Evolutionary conservation across 106 monocot genomes (phyloP).

Genomic region (Dendrobium huoshanense): DNA sequence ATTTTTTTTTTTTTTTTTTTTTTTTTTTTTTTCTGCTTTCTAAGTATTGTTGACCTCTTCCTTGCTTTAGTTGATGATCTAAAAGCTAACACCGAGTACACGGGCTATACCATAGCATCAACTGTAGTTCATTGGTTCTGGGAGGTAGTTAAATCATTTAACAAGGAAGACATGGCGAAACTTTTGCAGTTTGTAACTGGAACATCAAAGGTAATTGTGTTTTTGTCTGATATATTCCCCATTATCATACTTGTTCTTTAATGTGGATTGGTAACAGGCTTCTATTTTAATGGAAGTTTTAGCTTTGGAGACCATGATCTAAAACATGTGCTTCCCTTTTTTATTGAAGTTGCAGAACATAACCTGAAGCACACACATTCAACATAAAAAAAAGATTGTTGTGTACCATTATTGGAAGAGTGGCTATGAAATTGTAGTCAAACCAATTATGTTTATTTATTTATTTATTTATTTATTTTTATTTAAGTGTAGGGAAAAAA

Average conservation of each 20-base stretch:
- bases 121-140: constrained; percentile 64
- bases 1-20: no score
- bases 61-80: constrained; percentile 53
- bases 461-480: no score
- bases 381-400: no score
- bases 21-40: no score
- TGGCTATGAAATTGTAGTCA: no score
- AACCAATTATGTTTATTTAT: no score
- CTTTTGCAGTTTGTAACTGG: constrained; percentile 75
- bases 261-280: not conserved
- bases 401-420: no score
- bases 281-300: not conserved
- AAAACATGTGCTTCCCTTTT: not conserved
- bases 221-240: not conserved
- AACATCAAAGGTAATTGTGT: constrained; percentile 54
- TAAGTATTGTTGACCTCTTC: not conserved
- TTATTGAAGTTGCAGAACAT: not conserved
- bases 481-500: no score
- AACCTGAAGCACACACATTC: no score
- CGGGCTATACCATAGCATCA: constrained; percentile 57
- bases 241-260: not conserved
- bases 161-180: constrained; percentile 73
- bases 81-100: constrained; percentile 62
- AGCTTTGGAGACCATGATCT: not conserved
- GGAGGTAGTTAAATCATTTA: constrained; percentile 70